Percentiles rank a stretch among this genome's conserved stretches.
Evolutionary conservation across 768 basidiomycete genomes (phyloP).

Genomic region (Pleurotus tuber-regium): DNA sequence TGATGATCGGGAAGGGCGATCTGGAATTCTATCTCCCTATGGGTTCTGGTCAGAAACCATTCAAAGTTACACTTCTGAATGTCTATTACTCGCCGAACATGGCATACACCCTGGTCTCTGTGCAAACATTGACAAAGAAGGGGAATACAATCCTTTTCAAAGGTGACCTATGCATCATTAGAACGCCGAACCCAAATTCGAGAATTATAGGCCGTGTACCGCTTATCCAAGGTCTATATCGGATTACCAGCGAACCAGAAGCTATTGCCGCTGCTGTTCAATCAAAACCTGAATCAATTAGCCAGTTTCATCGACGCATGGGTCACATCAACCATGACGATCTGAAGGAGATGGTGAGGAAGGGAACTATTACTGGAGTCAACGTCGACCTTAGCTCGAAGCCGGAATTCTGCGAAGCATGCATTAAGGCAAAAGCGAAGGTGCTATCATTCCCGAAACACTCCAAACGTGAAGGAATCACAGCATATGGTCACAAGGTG

Average conservation of each 20-base stretch:
- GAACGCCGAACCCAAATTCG: slow-evolving; percentile 13
- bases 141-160: slow-evolving; percentile 16
- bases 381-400: no score
- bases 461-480: no score
- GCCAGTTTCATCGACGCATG: no score
- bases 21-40: slow-evolving; percentile 21
- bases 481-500: no score
- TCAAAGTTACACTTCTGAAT: slow-evolving; percentile 17
- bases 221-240: slow-evolving; percentile 24
- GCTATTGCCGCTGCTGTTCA: neutral
- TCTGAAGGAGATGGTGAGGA: no score
- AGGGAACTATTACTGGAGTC: no score
- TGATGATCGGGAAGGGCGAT: slow-evolving; percentile 26
- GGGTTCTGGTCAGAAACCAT: slow-evolving; percentile 15
- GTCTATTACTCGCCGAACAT: slow-evolving; percentile 25
- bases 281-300: no score
- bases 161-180: slow-evolving; percentile 14
- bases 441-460: no score
- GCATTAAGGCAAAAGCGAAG: no score
- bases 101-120: slow-evolving; percentile 30
- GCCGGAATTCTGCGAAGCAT: no score
- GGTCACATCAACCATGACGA: no score
- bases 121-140: slow-evolving; percentile 17
- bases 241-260: neutral
- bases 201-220: slow-evolving; percentile 19